Percentiles rank a stretch among this genome's conserved stretches.
Conservation (phyloP, 768 basidiomycete species). For the Psilocybe subaeruginosa region DNA sequence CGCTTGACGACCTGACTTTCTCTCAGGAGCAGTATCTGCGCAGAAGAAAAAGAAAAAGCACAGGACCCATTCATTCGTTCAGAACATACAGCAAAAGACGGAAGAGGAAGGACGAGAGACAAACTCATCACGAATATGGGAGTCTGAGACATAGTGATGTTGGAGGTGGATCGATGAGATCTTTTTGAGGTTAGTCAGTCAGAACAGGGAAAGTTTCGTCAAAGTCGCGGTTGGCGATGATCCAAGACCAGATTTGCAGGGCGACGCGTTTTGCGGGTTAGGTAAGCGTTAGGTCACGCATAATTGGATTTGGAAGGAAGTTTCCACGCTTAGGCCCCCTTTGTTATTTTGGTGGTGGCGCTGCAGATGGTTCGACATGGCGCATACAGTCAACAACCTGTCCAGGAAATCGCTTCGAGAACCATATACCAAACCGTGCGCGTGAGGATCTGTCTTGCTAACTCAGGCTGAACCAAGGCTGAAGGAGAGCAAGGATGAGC, state of each 20-base stretch:
- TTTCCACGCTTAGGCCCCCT: too few relatives aligned
- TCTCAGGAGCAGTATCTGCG: slow-evolving; percentile 89
- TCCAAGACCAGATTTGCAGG: background rate
- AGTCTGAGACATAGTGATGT: slow-evolving; percentile 56
- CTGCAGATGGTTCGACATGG: too few relatives aligned
- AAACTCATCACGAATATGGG: slow-evolving; percentile 86
- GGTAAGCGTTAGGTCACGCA: background rate
- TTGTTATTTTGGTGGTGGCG: too few relatives aligned
- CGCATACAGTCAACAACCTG: too few relatives aligned
- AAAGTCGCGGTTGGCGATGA: background rate
- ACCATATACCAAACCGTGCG: too few relatives aligned
- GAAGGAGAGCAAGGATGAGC: too few relatives aligned
- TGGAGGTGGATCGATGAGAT: background rate
- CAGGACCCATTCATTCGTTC: too few relatives aligned
- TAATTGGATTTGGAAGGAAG: too few relatives aligned
- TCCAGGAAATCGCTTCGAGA: too few relatives aligned
- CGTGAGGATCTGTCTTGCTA: too few relatives aligned
- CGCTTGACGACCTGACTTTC: slow-evolving; percentile 93
- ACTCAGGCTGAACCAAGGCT: too few relatives aligned
- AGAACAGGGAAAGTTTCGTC: background rate
- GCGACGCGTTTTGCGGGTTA: background rate
- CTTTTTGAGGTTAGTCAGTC: background rate
- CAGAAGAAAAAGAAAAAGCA: background rate
- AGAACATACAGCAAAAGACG: too few relatives aligned
- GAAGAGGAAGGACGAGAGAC: slow-evolving; percentile 23